Evolutionary conservation across 208 protist genomes (phyloP), one percentile per base, ranked within the genome.

Genomic region (Trypanosoma avium): DNA sequence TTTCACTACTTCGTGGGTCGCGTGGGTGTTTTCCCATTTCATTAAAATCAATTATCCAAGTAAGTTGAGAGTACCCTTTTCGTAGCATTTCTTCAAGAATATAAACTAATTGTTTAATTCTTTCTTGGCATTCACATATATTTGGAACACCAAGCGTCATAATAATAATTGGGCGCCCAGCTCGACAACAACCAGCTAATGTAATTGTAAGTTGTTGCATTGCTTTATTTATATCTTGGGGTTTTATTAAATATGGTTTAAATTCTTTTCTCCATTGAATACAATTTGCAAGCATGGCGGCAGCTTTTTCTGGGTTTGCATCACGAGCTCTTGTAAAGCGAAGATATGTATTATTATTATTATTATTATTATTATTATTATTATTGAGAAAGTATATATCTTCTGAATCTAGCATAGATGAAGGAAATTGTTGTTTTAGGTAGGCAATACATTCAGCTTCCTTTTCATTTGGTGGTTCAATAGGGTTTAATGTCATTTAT

Each of bases 41-140:
- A 3, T 64, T 55, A 67, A 92, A 88, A 68, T 92, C 81, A 32
- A 86, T 66, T 46, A 92, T 74, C 77, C 81, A 86, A 30, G 77
- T 86, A 33, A 92, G 67, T 29, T 67, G 54, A n/a, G 82, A 79
- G 72, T 89, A 81, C 63, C 77, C 76, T 46, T 79, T 84, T 32
- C 64, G 66, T 59, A 73, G 68, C 10, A 76, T 79, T 61, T 80
- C 70, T 49, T 92, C 81, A 27, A 92, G 67, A 9, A 88, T 79
- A 73, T 88, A 88, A 30, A 88, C 67, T 36, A 92, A 35, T 49
- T 80, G 81, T 60, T 76, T 67, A 6, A 77, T 67, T 21, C 81
- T 79, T 50, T 82, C 76, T 46, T 84, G 70, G 1, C 71, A 62
- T 1, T 67, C 48, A 70, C 73, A 86, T 0, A 66, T 66, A 55